Evolutionary conservation across 345 rosid species (phyloP).

Genomic region (Zanthoxylum bungeanum): DNA sequence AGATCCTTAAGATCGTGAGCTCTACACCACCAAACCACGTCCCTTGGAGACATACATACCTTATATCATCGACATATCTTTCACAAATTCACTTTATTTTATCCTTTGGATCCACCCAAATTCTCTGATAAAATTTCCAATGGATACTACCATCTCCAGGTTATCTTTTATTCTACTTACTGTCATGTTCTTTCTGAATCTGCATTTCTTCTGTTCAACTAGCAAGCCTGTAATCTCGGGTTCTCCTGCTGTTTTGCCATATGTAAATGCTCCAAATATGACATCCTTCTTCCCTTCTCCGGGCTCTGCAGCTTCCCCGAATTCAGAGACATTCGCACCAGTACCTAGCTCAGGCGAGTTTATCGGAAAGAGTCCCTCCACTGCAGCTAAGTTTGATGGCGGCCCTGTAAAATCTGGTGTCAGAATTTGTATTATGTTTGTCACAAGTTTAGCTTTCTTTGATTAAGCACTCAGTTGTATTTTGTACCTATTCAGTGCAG

Average conservation of each 20-base stretch:
- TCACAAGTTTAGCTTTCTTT: not conserved
- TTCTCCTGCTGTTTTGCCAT: conserved; percentile 58
- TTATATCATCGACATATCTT: not conserved
- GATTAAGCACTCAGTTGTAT: not conserved
- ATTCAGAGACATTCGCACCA: conserved; percentile 36
- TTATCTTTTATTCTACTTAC: conserved; percentile 25
- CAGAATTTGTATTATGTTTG: conserved; percentile 20
- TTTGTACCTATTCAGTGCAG: not conserved
- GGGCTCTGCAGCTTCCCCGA: conserved; percentile 39
- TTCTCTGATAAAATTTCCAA: conserved; percentile 13
- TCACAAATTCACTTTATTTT: conserved; percentile 14
- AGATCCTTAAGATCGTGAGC: no score
- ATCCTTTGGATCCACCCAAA: not conserved
- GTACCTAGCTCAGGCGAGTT: conserved; percentile 49
- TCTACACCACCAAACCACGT: no score
- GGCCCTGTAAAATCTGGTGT: conserved; percentile 16
- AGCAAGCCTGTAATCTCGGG: conserved; percentile 43
- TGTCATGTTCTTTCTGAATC: conserved; percentile 4
- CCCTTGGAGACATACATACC: no score
- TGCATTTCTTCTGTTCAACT: conserved; percentile 22
- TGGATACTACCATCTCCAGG: conserved; percentile 35
- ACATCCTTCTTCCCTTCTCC: conserved; percentile 72
- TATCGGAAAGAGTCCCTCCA: conserved; percentile 44
- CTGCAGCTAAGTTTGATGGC: conserved; percentile 23
- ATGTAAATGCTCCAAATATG: conserved; percentile 47